Evolutionary conservation across 129 eudicot species (phyloP), one percentile per base, ranked within the genome.

Genomic region (Flaveria sonorensis): DNA sequence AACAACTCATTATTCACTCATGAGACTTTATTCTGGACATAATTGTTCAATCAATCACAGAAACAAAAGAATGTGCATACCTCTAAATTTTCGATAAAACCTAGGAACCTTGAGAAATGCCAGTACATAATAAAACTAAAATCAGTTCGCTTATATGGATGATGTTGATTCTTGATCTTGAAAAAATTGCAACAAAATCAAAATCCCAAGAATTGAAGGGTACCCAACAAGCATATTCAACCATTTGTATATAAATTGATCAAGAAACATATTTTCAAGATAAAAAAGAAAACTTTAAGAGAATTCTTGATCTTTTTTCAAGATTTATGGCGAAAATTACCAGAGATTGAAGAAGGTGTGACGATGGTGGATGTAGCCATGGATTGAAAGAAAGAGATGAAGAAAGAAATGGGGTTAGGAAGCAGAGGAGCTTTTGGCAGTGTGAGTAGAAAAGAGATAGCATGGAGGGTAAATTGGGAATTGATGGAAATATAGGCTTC

Each of bases 271-370:
- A 2, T 14, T 12, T 48, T 19, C n/a, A 65, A n/a, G 20, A 45
- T 43, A 46, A 60, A 9, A 18, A 45, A 15, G 15, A 62, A 62
- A 16, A 48, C 18, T 51, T 32, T 6, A 64, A 1, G 21, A 70
- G 24, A 28, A 70, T 11, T 55, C 11, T 6, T n/a, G 19, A 19
- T n/a, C 23, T 55, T 10, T 19, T 55, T 55, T 55, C 61, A 18
- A 55, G 26, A 55, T 60, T 60, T 60, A 23, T 23, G 10, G 65
- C 10, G 8, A 14, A 48, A 48, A 12, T 48, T 84, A 86, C 93
- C 93, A 24, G 86, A 81, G 47, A 88, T 16, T 30, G 90, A 81
- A 84, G 82, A 48, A 66, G 93, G 82, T 66, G 77, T 71, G 36
- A 75, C 23, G 18, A 79, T 47, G 72, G 53, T 53, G 83, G 70